Base-by-base conservation (phyloP, 768 basidiomycete genomes). In the Xerocomus potaroensis region DNA sequence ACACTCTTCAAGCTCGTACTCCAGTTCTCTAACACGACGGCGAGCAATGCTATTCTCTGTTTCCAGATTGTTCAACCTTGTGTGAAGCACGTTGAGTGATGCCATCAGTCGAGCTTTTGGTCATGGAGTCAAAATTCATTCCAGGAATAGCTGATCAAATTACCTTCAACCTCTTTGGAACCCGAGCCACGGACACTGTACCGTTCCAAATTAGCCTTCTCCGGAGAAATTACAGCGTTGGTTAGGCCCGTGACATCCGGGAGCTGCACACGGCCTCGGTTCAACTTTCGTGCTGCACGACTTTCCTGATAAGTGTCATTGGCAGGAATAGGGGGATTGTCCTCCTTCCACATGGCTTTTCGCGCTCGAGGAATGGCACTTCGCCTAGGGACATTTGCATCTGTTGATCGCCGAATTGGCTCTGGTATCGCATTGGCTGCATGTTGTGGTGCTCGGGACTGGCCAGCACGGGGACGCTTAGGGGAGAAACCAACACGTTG, bases 211-310 rank as follows among this genome's bases (percentile, higher is more conserved):
- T 72, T 73, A 3, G 67, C 68, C 53, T 78, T 84, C 1, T 80
- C 78, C 1, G 91, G 90, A 4, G 85, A 85, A 42, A 80, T 79
- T 12, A 91, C 81, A 0, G 85, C 90, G 35, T 74, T 83, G 0
- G 87, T 92, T 9, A 92, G 63, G 0, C 90, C 91, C 8, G 91
- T 93, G 4, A 93, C 80, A 56, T 92, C 91, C 1, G 89, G 90
- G 2, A 91, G 68, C 41, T 83, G 77, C 16, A 89, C 61, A 27
- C 72, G 73, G 23, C 67, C 69, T 41, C 60, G 65, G 41, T 61
- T 67, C 10, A 57, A 53, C 45, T 50, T 61, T 50, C 53, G 60
- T 4, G 50, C 39, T 37, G 47, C 12, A 14, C 44, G 54, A 30
- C n/a, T 47, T 22, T 49, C 48, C 14, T 50, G 46, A 16, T 45